phyloP scores from a whole-genome alignment of 2,329 filamentous ascomycete species.

The Calonectria ilicicola region DNA sequence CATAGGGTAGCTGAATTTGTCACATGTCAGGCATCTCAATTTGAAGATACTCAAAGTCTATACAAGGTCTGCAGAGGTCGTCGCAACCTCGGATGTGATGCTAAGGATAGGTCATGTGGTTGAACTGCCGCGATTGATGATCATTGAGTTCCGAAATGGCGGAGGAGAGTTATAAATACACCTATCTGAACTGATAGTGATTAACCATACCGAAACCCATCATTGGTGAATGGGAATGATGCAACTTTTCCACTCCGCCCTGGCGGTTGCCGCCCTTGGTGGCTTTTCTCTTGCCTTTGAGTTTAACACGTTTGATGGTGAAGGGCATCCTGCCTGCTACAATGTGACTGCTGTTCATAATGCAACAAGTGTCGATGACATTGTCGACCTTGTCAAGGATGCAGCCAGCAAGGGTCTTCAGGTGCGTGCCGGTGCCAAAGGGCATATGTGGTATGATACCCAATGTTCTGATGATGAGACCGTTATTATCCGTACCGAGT shows the following conservation, averaged over 20 bases:
- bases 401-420: constrained; percentile 53
- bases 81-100: background rate
- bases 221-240: background rate
- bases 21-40: background rate
- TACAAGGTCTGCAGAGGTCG: background rate
- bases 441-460: constrained; percentile 66
- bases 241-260: background rate
- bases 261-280: background rate
- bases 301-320: constrained; percentile 64
- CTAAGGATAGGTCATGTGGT: background rate
- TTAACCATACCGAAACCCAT: background rate
- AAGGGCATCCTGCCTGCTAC: constrained; percentile 59
- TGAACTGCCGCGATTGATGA: background rate
- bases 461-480: constrained; percentile 63
- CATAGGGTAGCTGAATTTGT: background rate
- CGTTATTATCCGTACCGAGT: constrained; percentile 60
- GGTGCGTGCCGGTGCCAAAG: constrained; percentile 61
- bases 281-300: constrained; percentile 23
- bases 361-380: constrained; percentile 58
- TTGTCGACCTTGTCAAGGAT: constrained; percentile 54
- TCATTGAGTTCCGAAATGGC: background rate
- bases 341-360: constrained; percentile 59
- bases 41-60: background rate
- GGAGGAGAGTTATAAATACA: background rate
- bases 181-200: no score